A percentile compares a stretch with the other conserved stretches of the same genome.
These are phyloP conservation scores for Amaranthus palmeri DNA, from an alignment of 148 eudicot species.

Conservation along the genomic window DNA sequence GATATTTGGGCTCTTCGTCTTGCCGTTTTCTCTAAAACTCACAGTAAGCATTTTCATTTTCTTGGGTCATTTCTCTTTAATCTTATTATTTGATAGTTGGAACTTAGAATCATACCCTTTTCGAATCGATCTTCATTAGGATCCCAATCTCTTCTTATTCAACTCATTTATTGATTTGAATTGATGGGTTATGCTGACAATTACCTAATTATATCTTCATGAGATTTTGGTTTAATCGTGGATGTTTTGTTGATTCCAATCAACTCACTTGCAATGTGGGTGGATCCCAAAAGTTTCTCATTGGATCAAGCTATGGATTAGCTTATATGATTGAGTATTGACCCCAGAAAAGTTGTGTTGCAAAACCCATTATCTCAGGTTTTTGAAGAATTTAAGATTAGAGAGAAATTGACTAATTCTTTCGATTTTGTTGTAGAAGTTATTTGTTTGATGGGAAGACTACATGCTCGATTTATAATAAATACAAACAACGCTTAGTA, in stretches of 20 bases:
- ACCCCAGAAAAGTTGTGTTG: conserved; percentile 13
- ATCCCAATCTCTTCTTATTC: conserved; percentile 11
- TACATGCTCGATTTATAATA: no score
- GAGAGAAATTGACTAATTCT: conserved; percentile 1
- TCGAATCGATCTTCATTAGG: conserved; percentile 2
- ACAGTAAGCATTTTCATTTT: conserved; percentile 35
- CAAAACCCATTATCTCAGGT: conserved; percentile 11
- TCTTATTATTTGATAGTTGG: not conserved
- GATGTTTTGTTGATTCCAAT: conserved; percentile 14
- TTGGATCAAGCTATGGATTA: conserved; percentile 4
- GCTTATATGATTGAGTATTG: conserved; percentile 10
- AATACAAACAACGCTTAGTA: no score
- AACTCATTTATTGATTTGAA: not conserved
- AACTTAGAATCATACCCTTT: not conserved
- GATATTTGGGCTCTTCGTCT: conserved; percentile 93
- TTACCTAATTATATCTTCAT: conserved; percentile 4
- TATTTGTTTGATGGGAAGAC: not conserved
- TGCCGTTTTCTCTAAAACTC: conserved; percentile 80
- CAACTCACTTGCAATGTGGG: conserved; percentile 22
- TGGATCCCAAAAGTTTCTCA: conserved; percentile 26
- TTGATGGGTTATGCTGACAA: not conserved
- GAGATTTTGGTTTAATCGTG: conserved; percentile 24
- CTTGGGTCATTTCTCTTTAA: not conserved
- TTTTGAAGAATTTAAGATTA: conserved; percentile 10
- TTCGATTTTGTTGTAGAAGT: conserved; percentile 2